Evolutionary conservation across 2,329 filamentous ascomycete species (phyloP).

Genomic region (Cercospora nicotianae): DNA sequence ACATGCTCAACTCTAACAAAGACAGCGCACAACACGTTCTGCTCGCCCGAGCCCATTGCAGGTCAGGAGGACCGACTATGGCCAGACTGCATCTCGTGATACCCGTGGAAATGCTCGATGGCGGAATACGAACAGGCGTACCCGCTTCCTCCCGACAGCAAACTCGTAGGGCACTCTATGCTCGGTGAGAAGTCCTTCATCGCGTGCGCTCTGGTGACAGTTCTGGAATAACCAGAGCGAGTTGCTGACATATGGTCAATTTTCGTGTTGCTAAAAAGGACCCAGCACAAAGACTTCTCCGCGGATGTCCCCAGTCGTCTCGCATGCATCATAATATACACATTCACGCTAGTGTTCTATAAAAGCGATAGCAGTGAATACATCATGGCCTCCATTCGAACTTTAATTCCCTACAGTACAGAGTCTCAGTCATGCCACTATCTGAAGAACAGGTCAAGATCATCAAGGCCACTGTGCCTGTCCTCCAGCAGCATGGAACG

Average conservation of each 20-base stretch:
- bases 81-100: conserved; percentile 3
- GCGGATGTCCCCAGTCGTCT: neutral
- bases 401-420: neutral
- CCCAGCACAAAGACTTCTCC: conserved; percentile 6
- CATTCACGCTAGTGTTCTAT: neutral
- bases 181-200: conserved; percentile 17
- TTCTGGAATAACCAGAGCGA: neutral
- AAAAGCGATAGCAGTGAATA: neutral
- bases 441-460: conserved; percentile 63
- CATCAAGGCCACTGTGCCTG: conserved; percentile 70
- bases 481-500: conserved; percentile 66
- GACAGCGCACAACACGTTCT: neutral
- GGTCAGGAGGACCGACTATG: neutral
- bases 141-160: conserved; percentile 16
- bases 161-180: neutral
- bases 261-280: neutral
- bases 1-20: neutral
- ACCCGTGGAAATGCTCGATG: neutral
- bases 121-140: neutral
- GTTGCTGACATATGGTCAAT: conserved; percentile 13
- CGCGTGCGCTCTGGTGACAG: neutral
- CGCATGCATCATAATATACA: neutral
- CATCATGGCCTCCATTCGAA: neutral
- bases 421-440: conserved; percentile 45
- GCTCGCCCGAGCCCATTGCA: neutral